These are phyloP conservation scores for Lycium barbarum DNA, from an alignment of 257 asterid genomes.

Conservation along the genomic window DNA sequence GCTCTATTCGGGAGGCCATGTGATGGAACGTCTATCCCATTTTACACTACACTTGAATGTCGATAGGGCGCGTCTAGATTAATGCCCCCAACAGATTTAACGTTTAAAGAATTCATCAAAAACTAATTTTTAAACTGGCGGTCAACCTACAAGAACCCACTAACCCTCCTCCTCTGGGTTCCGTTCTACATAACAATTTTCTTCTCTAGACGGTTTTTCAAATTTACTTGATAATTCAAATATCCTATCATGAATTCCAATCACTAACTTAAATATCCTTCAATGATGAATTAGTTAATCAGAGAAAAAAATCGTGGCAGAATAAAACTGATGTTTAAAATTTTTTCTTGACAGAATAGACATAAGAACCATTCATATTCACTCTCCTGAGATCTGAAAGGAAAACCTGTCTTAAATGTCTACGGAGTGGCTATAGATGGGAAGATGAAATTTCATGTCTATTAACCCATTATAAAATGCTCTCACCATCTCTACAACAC, in stretches of 20 bases:
- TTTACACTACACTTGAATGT: neutral
- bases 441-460: neutral
- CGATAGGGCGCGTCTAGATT: neutral
- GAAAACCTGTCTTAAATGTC: neutral
- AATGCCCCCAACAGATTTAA: neutral
- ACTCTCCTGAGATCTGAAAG: neutral
- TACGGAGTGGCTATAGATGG: slow-evolving; percentile 4
- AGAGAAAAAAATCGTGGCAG: too few relatives aligned
- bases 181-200: neutral
- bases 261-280: neutral
- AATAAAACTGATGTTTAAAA: neutral
- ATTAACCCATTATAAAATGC: neutral
- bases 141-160: neutral
- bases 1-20: neutral
- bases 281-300: neutral
- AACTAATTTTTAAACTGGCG: neutral
- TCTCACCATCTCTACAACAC: neutral
- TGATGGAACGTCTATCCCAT: neutral
- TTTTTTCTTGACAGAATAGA: neutral
- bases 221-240: neutral
- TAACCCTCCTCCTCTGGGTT: neutral
- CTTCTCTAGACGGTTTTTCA: neutral
- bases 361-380: neutral
- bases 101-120: neutral
- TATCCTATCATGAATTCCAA: neutral